Evolutionary conservation across 2,329 filamentous ascomycete species (phyloP), one percentile per base, ranked within the genome.

Genomic region (Cladophialophora carrionii): DNA sequence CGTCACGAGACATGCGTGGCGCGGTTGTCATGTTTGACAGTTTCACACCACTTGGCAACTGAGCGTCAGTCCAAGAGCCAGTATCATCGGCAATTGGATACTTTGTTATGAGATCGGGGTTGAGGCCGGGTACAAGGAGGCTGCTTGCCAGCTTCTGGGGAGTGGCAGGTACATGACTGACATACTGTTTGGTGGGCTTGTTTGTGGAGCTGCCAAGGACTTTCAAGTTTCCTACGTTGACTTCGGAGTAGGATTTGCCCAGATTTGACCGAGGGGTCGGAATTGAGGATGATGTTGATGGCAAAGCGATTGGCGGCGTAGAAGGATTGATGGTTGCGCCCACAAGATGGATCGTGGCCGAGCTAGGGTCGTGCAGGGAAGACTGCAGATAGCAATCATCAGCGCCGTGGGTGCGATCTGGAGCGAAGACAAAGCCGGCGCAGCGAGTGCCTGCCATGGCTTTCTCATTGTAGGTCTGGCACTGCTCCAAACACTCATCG

Each of bases 361-460:
- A 56, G 54, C 59, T 46, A 3, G 72, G 69, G 56, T 71, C 46
- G 17, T 68, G 63, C 55, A 74, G 55, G 2, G 66, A 69, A 9
- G 66, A 74, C 48, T 75, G 74, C 29, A 74, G 69, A 57, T 74
- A 74, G 68, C 73, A 75, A 66, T 75, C 67, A 41, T 74, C 70
- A 17, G 69, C 63, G 55, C 67, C 63, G 37, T 65, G 61, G 26
- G 67, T 31, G 20, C 71, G 70, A 26, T 69, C 71, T 6, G 71
- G 71, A 8, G 71, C 68, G 63, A 72, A 75, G 12, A 74, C 62
- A 58, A 72, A 72, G 8, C 72, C 72, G 3, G 65, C 57, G 43
- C 72, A 74, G 31, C 32, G 56, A 51, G 17, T 55, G 10, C 63
- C 66, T 49, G 63, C 41, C 37, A 46, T 49, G 20, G 68, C 62